Conservation (phyloP, 1,284 basidiomycete genomes). For the Tremellales sp. region DNA sequence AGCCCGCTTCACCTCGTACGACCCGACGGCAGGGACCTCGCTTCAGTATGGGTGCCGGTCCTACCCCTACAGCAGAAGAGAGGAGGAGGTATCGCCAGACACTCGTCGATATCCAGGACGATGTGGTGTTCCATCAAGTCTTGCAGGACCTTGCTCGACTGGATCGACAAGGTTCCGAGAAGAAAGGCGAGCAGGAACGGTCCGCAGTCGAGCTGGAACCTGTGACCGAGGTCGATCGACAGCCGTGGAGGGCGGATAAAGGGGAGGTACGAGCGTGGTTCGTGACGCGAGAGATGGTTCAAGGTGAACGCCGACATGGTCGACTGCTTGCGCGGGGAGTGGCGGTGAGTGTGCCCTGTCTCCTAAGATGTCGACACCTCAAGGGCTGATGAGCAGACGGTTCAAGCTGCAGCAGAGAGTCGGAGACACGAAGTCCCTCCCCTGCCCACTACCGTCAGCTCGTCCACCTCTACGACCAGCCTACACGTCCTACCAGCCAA, state of each 20-base stretch:
- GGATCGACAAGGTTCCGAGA: too few relatives aligned
- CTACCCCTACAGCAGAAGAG: neutral
- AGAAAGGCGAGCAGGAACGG: conserved; percentile 8
- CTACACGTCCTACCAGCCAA: neutral
- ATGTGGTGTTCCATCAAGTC: conserved; percentile 24
- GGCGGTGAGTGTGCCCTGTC: conserved; percentile 13
- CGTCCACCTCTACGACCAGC: neutral
- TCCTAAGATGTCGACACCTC: neutral
- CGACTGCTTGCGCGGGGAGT: conserved; percentile 24
- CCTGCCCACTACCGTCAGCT: neutral
- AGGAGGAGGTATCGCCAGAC: conserved; percentile 21
- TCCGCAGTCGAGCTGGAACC: conserved; percentile 1
- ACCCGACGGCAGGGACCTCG: neutral
- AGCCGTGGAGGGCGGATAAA: neutral
- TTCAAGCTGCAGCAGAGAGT: conserved; percentile 1
- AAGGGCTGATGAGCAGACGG: conserved; percentile 1
- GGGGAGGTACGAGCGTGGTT: conserved; percentile 28
- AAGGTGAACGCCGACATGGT: conserved; percentile 29
- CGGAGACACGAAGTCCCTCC: conserved; percentile 2
- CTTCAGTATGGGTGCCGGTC: neutral
- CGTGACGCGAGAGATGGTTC: conserved; percentile 30
- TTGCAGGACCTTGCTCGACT: conserved; percentile 18
- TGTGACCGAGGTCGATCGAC: neutral
- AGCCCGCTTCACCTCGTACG: neutral
- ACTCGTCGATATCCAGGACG: conserved; percentile 30